These are phyloP conservation scores for Leccinum aurantiacum DNA, from an alignment of 768 basidiomycete genomes.

Conservation along the genomic window DNA sequence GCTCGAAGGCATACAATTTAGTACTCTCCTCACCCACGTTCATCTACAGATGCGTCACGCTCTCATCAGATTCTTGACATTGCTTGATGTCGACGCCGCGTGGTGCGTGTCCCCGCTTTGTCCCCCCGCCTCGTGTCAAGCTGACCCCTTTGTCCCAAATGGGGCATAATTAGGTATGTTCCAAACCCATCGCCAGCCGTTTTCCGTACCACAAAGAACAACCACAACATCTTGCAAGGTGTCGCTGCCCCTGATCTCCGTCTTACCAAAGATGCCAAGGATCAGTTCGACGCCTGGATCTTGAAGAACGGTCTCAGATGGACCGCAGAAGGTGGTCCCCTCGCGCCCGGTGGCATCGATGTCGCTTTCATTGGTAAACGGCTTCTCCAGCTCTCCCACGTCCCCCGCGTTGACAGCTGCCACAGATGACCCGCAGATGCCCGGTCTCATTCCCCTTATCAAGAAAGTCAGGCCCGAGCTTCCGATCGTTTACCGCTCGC, in stretches of 20 bases:
- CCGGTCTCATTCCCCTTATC: conserved; percentile 91
- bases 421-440: conserved; percentile 89
- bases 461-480: conserved; percentile 78
- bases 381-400: background rate
- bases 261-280: conserved; percentile 76
- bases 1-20: conserved; percentile 14
- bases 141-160: conserved; percentile 6
- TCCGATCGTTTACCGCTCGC: conserved; percentile 91
- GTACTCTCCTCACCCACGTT: conserved; percentile 16
- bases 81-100: conserved; percentile 76
- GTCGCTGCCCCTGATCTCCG: conserved; percentile 79
- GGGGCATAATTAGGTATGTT: conserved; percentile 63
- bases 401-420: conserved; percentile 10
- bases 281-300: conserved; percentile 85
- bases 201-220: conserved; percentile 94
- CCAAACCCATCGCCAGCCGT: conserved; percentile 87
- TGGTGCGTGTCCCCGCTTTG: conserved; percentile 54
- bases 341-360: conserved; percentile 80
- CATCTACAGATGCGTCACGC: conserved; percentile 84
- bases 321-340: conserved; percentile 83
- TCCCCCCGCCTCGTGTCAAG: conserved; percentile 7
- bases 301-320: conserved; percentile 85
- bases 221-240: conserved; percentile 94
- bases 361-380: conserved; percentile 81
- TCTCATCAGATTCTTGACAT: conserved; percentile 79